Conservation (phyloP, 176 grass and related monocot species). For the Poa pratensis region DNA sequence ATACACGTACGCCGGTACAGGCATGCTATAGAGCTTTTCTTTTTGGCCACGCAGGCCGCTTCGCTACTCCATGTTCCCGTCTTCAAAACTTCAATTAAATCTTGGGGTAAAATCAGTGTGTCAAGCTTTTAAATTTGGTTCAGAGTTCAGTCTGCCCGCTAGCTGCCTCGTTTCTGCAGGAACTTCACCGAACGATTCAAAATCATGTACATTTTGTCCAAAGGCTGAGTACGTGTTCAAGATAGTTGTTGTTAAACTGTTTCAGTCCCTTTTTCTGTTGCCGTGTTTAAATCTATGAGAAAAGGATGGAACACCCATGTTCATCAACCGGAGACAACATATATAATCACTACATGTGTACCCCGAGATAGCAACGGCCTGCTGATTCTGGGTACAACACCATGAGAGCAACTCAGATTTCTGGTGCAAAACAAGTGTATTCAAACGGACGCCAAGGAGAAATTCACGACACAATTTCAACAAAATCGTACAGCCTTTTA, state of each 20-base stretch:
- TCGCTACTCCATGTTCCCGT: not conserved
- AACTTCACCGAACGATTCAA: not conserved
- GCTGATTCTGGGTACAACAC: not conserved
- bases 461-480: not conserved
- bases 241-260: not conserved
- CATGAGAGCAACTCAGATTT: not conserved
- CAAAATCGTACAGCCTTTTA: conserved; percentile 58
- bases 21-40: not conserved
- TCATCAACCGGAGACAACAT: no score
- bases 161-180: not conserved
- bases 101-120: not conserved
- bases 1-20: not conserved
- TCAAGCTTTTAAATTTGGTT: no score
- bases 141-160: no score
- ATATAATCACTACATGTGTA: no score
- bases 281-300: not conserved
- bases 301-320: no score
- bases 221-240: no score
- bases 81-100: not conserved
- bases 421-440: not conserved
- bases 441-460: no score
- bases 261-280: not conserved
- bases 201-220: not conserved
- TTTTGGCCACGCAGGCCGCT: not conserved
- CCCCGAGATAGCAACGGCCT: no score